Evolutionary conservation across 2,329 filamentous ascomycete species (phyloP), one percentile per base, ranked within the genome.

Genomic region (Nemania sp.): DNA sequence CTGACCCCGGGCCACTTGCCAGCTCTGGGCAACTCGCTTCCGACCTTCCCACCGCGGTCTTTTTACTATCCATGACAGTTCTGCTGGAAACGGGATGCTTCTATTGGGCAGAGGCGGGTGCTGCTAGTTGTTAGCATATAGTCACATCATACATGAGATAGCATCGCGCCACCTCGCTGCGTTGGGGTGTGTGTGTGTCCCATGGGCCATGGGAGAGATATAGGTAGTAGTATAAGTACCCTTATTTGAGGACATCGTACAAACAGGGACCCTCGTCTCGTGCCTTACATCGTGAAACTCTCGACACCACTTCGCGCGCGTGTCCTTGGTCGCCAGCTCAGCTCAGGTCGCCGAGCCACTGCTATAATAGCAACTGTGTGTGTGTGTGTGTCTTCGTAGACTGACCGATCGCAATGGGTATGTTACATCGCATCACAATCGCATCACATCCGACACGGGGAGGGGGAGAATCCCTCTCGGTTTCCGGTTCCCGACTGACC

Each of bases 331-430:
- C 46, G 46, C 32, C 17, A 42, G 11, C 45, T 39, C n/a, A n/a
- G n/a, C n/a, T n/a, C n/a, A n/a, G n/a, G n/a, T n/a, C 17, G 25
- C 32, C 21, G 47, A 50, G 18, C 37, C 17, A 32, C 25, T 35
- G 47, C 32, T 21, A 21, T 35, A 57, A 2, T 29, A 49, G n/a
- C 32, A 39, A 20, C 12, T 17, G 46, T 48, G 18, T 39, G 21
- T 51, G 20, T 34, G 10, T 21, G 17, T 21, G 43, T 42, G 21
- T 39, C 43, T 48, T 48, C 42, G 57, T 47, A 46, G n/a, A 42
- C 39, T 34, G 17, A 50, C 21, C 5, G 39, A 40, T 50, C 40
- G 42, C 37, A 20, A 63, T 63, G 60, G 57, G 60, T 60, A 60
- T 25, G 53, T 42, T 47, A 20, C 20, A 17, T 39, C n/a, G 29